Percentiles rank a stretch among this genome's conserved stretches.
Evolutionary conservation across 768 basidiomycete genomes (phyloP).

Genomic region (Tulasnella sp.): DNA sequence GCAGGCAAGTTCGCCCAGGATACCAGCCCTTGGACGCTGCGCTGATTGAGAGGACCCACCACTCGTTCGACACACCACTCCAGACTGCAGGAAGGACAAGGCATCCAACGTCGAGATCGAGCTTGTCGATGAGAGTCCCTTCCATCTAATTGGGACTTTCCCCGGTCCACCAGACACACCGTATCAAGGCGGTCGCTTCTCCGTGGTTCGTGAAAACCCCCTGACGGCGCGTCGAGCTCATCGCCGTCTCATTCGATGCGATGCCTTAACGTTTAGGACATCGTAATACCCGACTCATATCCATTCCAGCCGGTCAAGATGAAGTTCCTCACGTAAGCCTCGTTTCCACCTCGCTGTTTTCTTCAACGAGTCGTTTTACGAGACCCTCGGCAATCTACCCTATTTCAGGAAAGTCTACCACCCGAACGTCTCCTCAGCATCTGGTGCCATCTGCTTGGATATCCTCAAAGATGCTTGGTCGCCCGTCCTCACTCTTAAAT

Average conservation of each 20-base stretch:
- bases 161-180: constrained; percentile 89
- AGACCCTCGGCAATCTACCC: background rate
- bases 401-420: constrained; percentile 68
- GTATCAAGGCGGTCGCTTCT: constrained; percentile 84
- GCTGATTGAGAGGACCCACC: background rate
- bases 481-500: constrained; percentile 91
- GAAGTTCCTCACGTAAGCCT: constrained; percentile 76
- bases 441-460: constrained; percentile 32
- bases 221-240: constrained; percentile 8
- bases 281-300: constrained; percentile 84
- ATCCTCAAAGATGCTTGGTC: constrained; percentile 81
- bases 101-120: constrained; percentile 79
- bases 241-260: background rate
- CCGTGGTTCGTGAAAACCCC: constrained; percentile 57
- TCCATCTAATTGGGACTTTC: constrained; percentile 87
- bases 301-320: constrained; percentile 95
- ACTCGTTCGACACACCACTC: background rate
- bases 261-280: constrained; percentile 50
- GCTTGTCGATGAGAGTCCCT: constrained; percentile 80
- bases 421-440: constrained; percentile 89
- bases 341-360: background rate
- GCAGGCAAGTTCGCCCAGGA: constrained; percentile 40
- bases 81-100: constrained; percentile 95
- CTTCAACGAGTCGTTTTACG: background rate
- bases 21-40: background rate